phyloP scores from a whole-genome alignment of 1,284 basidiomycete species.

The Ustanciosporium gigantosporum region DNA sequence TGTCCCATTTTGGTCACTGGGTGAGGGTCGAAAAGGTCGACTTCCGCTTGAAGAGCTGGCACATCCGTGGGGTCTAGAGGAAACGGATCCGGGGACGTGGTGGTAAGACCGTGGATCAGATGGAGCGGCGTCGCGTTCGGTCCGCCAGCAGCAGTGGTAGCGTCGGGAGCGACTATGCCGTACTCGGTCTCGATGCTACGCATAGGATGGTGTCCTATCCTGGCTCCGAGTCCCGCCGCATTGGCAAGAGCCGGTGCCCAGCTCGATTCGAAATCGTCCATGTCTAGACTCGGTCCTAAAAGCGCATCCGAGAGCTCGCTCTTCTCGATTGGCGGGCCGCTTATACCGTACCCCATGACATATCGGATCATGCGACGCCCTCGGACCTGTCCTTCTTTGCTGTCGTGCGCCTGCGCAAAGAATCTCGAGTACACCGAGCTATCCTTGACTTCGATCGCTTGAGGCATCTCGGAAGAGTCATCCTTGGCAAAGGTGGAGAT shows the following conservation, averaged over 20 bases:
- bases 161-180: slow-evolving; percentile 23
- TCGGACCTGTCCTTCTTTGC: slow-evolving; percentile 9
- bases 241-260: slow-evolving; percentile 49
- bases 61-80: slow-evolving; percentile 56
- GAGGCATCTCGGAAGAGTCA: slow-evolving; percentile 16
- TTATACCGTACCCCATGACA: slow-evolving; percentile 54
- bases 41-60: slow-evolving; percentile 37
- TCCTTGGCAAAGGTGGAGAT: slow-evolving; percentile 49
- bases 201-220: slow-evolving; percentile 4
- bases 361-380: slow-evolving; percentile 44
- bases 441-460: slow-evolving; percentile 30
- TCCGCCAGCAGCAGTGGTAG: slow-evolving; percentile 34
- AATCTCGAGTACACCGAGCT: slow-evolving; percentile 39
- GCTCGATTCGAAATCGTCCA: slow-evolving; percentile 53
- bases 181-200: slow-evolving; percentile 22
- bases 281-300: slow-evolving; percentile 48
- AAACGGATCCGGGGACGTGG: slow-evolving; percentile 47
- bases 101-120: slow-evolving; percentile 57
- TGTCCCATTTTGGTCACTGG: slow-evolving; percentile 3
- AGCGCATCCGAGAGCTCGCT: slow-evolving; percentile 43
- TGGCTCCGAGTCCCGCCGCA: slow-evolving; percentile 43
- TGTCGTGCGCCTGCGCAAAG: slow-evolving; percentile 34
- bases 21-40: slow-evolving; percentile 21
- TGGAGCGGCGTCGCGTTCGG: slow-evolving; percentile 59
- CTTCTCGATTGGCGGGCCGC: slow-evolving; percentile 56